phyloP scores from a whole-genome alignment of 2,329 filamentous ascomycete genomes.

The Verruconis gallopava region DNA sequence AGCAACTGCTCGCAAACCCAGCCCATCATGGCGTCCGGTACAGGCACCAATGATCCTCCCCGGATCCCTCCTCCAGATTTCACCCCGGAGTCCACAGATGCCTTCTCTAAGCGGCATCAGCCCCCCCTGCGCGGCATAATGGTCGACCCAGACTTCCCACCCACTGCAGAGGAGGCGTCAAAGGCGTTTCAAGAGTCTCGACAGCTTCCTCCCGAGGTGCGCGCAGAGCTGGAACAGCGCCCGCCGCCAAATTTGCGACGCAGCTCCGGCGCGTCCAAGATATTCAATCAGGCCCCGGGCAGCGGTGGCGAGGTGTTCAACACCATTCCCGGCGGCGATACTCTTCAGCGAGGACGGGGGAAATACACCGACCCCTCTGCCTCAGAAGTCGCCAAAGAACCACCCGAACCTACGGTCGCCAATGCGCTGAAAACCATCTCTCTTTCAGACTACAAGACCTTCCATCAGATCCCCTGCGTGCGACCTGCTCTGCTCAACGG shows the following conservation, averaged over 20 bases:
- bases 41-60: slow-evolving; percentile 6
- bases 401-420: slow-evolving; percentile 12
- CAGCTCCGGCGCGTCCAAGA: slow-evolving; percentile 11
- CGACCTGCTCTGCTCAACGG: slow-evolving; percentile 72
- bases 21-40: slow-evolving; percentile 7
- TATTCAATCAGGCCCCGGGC: slow-evolving; percentile 8
- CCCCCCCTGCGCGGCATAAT: slow-evolving; percentile 10
- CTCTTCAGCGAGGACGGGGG: slow-evolving; percentile 47
- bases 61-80: slow-evolving; percentile 9
- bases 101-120: slow-evolving; percentile 6
- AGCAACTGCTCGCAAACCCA: background rate
- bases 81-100: slow-evolving; percentile 6
- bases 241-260: background rate
- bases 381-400: slow-evolving; percentile 8
- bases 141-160: slow-evolving; percentile 10
- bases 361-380: slow-evolving; percentile 46
- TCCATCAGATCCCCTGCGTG: slow-evolving; percentile 73
- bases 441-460: slow-evolving; percentile 52
- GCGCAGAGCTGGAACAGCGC: background rate
- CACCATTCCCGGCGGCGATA: slow-evolving; percentile 41
- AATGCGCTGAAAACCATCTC: slow-evolving; percentile 58
- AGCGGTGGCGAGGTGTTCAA: slow-evolving; percentile 36
- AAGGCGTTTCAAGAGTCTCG: background rate
- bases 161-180: slow-evolving; percentile 6
- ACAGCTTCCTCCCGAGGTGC: background rate